phyloP scores from a whole-genome alignment of 805 yeast species.

The Lachancea cidri region DNA sequence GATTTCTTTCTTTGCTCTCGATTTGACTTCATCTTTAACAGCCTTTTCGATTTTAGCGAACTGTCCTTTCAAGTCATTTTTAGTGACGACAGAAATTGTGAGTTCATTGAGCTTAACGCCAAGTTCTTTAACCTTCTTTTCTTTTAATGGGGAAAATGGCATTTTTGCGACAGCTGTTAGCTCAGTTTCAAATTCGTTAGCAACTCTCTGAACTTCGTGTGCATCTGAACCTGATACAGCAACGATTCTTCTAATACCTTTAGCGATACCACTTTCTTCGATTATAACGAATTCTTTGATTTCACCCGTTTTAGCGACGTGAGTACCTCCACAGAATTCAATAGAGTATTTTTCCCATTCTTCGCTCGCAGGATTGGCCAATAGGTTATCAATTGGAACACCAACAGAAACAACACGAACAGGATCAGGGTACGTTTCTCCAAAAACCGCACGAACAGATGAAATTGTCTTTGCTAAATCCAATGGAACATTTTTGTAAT shows the following conservation, averaged over 20 bases:
- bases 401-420: slow-evolving; percentile 98
- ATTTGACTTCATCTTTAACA: slow-evolving; percentile 82
- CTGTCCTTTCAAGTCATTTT: slow-evolving; percentile 66
- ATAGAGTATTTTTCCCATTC: slow-evolving; percentile 78
- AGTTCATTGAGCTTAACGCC: slow-evolving; percentile 82
- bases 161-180: slow-evolving; percentile 56
- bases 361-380: slow-evolving; percentile 61
- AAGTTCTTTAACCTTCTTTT: slow-evolving; percentile 72
- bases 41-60: slow-evolving; percentile 78
- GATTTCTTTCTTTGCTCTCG: slow-evolving; percentile 81
- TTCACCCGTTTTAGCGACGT: slow-evolving; percentile 86
- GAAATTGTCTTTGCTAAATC: slow-evolving; percentile 64
- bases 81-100: slow-evolving; percentile 74
- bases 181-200: slow-evolving; percentile 59
- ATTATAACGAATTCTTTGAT: slow-evolving; percentile 83
- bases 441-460: slow-evolving; percentile 96
- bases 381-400: slow-evolving; percentile 74
- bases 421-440: slow-evolving; percentile 98
- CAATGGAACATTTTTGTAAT: slow-evolving; percentile 76
- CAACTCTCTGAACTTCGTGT: slow-evolving; percentile 80
- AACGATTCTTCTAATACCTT: slow-evolving; percentile 96
- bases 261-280: slow-evolving; percentile 97
- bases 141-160: slow-evolving; percentile 73
- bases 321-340: slow-evolving; percentile 99
- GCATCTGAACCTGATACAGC: slow-evolving; percentile 95